Percentiles rank a stretch among this genome's conserved stretches.
Evolutionary conservation across 441 rosid species (phyloP).

Genomic region (Viola pubescens): DNA sequence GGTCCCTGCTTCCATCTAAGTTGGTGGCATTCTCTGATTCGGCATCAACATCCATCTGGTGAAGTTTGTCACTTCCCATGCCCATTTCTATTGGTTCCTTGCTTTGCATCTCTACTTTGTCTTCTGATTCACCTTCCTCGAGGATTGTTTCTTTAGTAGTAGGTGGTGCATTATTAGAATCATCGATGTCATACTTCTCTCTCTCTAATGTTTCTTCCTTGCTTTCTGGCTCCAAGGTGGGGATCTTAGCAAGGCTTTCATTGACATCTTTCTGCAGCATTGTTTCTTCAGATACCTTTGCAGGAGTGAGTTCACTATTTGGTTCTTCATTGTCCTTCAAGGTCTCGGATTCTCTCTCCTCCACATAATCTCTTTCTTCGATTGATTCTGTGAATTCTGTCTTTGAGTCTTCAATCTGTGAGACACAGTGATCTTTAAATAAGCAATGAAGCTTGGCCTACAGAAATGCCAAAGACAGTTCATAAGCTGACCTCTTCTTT

Average conservation of each 20-base stretch:
- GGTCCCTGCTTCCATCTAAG: slow-evolving; percentile 12
- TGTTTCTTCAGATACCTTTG: slow-evolving; percentile 14
- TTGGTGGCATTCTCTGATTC: slow-evolving; percentile 14
- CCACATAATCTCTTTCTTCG: slow-evolving; percentile 19
- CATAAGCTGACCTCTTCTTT: slow-evolving; percentile 24
- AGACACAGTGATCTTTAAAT: slow-evolving; percentile 1
- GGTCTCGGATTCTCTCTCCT: slow-evolving; percentile 10
- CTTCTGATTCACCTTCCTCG: slow-evolving; percentile 24
- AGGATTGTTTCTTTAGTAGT: slow-evolving; percentile 16
- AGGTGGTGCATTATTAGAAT: slow-evolving; percentile 6
- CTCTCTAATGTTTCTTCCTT: slow-evolving; percentile 19
- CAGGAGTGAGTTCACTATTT: slow-evolving; percentile 8
- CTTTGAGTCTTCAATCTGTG: slow-evolving; percentile 24
- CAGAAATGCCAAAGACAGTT: neutral
- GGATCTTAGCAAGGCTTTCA: slow-evolving; percentile 13
- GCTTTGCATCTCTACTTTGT: slow-evolving; percentile 14
- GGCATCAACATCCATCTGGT: slow-evolving; percentile 12
- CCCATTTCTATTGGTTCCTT: slow-evolving; percentile 9
- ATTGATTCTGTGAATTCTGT: slow-evolving; percentile 14
- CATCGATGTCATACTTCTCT: slow-evolving; percentile 8
- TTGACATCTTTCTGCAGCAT: slow-evolving; percentile 5
- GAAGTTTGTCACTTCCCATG: slow-evolving; percentile 7
- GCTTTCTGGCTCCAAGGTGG: slow-evolving; percentile 9
- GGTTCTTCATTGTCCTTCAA: slow-evolving; percentile 16
- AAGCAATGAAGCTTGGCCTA: neutral